Conservation (phyloP, 805 yeast genomes). For the Saturnispora silvae region DNA sequence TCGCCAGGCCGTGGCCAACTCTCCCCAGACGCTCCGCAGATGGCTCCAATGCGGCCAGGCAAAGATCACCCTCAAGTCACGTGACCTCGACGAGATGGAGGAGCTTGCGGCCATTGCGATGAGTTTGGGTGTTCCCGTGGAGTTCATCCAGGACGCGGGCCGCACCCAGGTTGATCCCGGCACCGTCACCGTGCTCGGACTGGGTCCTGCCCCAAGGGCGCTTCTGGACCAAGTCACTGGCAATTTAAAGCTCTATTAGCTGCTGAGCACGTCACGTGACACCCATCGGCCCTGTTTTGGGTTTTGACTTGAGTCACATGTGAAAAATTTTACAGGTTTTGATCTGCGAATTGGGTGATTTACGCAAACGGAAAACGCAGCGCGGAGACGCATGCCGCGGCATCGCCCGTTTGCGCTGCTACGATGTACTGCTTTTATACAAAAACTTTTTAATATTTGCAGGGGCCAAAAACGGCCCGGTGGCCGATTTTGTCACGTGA, state of each 20-base stretch:
- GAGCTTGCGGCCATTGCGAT: constrained; percentile 71
- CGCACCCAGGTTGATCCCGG: constrained; percentile 96
- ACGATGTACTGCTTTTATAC: no score
- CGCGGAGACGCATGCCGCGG: no score
- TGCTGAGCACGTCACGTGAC: no score
- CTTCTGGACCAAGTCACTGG: constrained; percentile 77
- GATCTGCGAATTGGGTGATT: no score
- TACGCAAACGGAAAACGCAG: no score
- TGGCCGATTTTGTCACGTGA: no score
- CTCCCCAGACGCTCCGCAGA: constrained; percentile 43
- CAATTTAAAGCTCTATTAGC: constrained; percentile 58
- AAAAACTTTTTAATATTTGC: no score
- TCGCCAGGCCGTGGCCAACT: constrained; percentile 47
- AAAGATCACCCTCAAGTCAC: constrained; percentile 75
- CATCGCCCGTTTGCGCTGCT: no score
- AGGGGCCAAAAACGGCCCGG: no score
- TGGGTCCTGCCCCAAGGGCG: constrained; percentile 90
- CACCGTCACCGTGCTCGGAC: constrained; percentile 88
- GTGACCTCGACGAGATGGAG: constrained; percentile 62
- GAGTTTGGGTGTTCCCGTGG: constrained; percentile 65
- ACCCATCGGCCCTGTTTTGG: no score
- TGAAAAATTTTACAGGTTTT: constrained; percentile 1
- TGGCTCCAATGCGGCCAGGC: constrained; percentile 91
- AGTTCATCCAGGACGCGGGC: constrained; percentile 91
- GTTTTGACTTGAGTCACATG: neutral